phyloP scores from a whole-genome alignment of 148 eudicot species.

The Diospyros kaki region DNA sequence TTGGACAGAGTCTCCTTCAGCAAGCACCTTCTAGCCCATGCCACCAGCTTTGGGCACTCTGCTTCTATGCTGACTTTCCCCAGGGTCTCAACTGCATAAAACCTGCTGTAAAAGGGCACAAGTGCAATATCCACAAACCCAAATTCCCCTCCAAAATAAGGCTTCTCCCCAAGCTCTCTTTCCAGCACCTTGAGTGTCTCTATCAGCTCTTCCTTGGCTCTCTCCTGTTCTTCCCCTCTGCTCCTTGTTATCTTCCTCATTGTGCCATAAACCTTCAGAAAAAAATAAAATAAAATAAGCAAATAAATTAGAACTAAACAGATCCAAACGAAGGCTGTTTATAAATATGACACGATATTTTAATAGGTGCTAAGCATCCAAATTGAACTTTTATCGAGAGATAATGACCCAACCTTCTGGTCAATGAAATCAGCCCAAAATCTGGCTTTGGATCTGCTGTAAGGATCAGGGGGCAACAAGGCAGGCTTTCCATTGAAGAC shows the following conservation, averaged over 20 bases:
- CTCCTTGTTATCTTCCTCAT: conserved; percentile 25
- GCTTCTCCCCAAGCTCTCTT: conserved; percentile 38
- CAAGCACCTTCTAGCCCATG: conserved; percentile 54
- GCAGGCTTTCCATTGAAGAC: neutral
- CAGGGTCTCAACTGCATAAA: conserved; percentile 32
- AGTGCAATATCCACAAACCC: conserved; percentile 42
- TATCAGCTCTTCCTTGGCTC: conserved; percentile 36
- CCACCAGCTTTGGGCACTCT: conserved; percentile 41
- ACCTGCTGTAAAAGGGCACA: conserved; percentile 41
- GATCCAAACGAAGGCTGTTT: too few species aligned
- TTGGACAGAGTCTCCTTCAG: conserved; percentile 34
- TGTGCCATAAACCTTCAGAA: neutral
- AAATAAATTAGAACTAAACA: neutral
- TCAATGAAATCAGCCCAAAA: conserved; percentile 10
- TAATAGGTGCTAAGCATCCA: too few species aligned
- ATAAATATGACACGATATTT: too few species aligned
- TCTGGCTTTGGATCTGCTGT: neutral
- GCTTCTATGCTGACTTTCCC: conserved; percentile 28
- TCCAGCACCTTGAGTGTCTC: conserved; percentile 33
- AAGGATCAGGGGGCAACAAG: conserved; percentile 6
- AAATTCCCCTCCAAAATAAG: conserved; percentile 48
- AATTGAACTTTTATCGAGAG: too few species aligned
- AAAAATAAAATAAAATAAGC: neutral
- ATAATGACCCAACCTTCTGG: neutral
- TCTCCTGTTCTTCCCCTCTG: conserved; percentile 29